Evolutionary conservation across 306 rosid genomes (phyloP).

Genomic region (Lathyrus tuberosus): DNA sequence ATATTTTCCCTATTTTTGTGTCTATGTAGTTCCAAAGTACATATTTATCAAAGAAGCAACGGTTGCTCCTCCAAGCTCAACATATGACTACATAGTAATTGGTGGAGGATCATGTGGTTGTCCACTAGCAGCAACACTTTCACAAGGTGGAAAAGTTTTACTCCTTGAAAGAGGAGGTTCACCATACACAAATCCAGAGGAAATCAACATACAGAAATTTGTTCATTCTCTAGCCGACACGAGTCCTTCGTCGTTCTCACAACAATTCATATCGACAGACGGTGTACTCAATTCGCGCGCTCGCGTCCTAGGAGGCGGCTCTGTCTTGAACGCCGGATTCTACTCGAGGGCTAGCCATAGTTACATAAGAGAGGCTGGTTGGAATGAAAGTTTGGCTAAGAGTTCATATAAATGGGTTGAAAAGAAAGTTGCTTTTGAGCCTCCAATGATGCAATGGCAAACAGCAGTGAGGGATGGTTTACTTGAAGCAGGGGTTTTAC

Average conservation of each 20-base stretch:
- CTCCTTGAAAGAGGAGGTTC: slow-evolving; percentile 83
- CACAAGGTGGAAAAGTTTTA: slow-evolving; percentile 57
- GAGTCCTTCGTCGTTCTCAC: slow-evolving; percentile 59
- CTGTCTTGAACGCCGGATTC: slow-evolving; percentile 73
- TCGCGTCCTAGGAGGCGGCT: slow-evolving; percentile 66
- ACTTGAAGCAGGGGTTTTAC: slow-evolving; percentile 63
- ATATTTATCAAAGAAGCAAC: slow-evolving; percentile 61
- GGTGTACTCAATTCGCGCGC: slow-evolving; percentile 63
- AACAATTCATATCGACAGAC: slow-evolving; percentile 63
- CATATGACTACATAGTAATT: slow-evolving; percentile 68
- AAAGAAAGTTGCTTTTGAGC: slow-evolving; percentile 56
- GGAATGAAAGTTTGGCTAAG: slow-evolving; percentile 50
- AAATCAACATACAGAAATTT: slow-evolving; percentile 48
- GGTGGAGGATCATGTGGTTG: slow-evolving; percentile 91
- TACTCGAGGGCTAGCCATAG: slow-evolving; percentile 52
- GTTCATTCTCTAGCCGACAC: slow-evolving; percentile 49
- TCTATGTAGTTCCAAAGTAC: slow-evolving; percentile 48
- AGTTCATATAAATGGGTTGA: slow-evolving; percentile 74
- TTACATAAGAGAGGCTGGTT: slow-evolving; percentile 50
- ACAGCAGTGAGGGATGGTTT: slow-evolving; percentile 63
- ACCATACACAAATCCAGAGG: slow-evolving; percentile 56
- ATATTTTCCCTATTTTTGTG: background rate
- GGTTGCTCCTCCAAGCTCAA: slow-evolving; percentile 47
- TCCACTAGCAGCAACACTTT: slow-evolving; percentile 81
- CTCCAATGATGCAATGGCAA: slow-evolving; percentile 62